Conservation (phyloP, 192 early-diverging fungal species). For the Podila verticillata region DNA sequence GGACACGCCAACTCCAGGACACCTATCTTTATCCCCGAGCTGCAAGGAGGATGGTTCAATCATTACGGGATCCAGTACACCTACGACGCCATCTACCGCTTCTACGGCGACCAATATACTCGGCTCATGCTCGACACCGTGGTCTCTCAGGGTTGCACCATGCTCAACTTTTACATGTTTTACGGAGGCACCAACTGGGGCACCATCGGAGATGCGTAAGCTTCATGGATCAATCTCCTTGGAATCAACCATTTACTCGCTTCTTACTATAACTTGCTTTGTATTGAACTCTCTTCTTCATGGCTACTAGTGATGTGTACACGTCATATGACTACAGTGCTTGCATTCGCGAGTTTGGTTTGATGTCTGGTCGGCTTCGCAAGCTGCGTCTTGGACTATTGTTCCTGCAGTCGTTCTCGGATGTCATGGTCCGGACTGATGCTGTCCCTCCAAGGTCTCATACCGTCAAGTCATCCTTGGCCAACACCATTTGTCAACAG, state of each 20-base stretch:
- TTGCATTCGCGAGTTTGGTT: slow-evolving; percentile 76
- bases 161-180: slow-evolving; percentile 73
- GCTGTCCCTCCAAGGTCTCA: slow-evolving; percentile 30
- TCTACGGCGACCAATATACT: slow-evolving; percentile 77
- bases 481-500: slow-evolving; percentile 59
- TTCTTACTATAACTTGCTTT: no score
- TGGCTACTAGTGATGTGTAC: slow-evolving; percentile 70
- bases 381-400: slow-evolving; percentile 66
- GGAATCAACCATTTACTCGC: no score
- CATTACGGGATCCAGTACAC: slow-evolving; percentile 69
- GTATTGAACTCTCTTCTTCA: not conserved
- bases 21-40: slow-evolving; percentile 79
- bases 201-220: slow-evolving; percentile 71
- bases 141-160: slow-evolving; percentile 73
- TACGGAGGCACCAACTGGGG: slow-evolving; percentile 89
- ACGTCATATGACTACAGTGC: slow-evolving; percentile 83
- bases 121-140: slow-evolving; percentile 65
- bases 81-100: slow-evolving; percentile 76
- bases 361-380: slow-evolving; percentile 69
- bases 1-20: slow-evolving; percentile 71
- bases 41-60: slow-evolving; percentile 86
- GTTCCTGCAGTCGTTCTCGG: slow-evolving; percentile 69
- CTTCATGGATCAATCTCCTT: not conserved
- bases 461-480: slow-evolving; percentile 41
- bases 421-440: slow-evolving; percentile 62